Percentiles rank a stretch among this genome's conserved stretches.
Conservation (phyloP, 106 monocot genomes). For the Dioscorea dumetorum region DNA sequence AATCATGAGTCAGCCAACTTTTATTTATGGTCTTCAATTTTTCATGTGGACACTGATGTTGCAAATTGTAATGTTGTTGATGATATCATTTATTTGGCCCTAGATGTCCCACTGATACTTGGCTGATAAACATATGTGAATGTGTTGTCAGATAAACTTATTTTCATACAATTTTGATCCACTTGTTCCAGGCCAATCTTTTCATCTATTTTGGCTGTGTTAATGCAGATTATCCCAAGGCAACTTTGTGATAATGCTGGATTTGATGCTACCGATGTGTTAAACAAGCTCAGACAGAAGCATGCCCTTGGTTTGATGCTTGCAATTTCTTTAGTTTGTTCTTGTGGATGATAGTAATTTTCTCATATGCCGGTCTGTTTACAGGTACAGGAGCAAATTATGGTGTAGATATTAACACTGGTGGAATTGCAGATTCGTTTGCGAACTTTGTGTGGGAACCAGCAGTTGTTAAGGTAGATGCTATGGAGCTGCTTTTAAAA, state of each 20-base stretch:
- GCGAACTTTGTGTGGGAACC: constrained; percentile 99
- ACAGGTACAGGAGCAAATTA: constrained; percentile 83
- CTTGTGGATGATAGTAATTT: neutral
- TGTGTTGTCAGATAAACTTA: too few species aligned
- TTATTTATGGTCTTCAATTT: too few species aligned
- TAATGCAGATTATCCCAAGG: constrained; percentile 79
- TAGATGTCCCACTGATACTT: too few species aligned
- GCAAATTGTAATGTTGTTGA: too few species aligned
- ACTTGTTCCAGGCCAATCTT: too few species aligned
- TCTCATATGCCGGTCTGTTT: neutral
- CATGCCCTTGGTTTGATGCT: constrained; percentile 79
- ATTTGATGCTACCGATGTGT: constrained; percentile 97
- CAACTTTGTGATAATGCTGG: constrained; percentile 99
- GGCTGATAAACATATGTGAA: too few species aligned
- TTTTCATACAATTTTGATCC: too few species aligned
- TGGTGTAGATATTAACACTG: constrained; percentile 94
- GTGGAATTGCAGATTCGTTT: constrained; percentile 93
- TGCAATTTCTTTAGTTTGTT: neutral
- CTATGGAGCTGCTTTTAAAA: neutral
- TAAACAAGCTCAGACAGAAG: constrained; percentile 97
- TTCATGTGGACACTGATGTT: too few species aligned
- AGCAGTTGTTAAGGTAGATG: constrained; percentile 80
- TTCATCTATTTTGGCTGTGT: too few species aligned
- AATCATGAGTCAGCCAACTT: too few species aligned
- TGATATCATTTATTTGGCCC: too few species aligned